Base-by-base conservation (phyloP, 2,329 filamentous ascomycete species). In the Nectriaceae sp. region DNA sequence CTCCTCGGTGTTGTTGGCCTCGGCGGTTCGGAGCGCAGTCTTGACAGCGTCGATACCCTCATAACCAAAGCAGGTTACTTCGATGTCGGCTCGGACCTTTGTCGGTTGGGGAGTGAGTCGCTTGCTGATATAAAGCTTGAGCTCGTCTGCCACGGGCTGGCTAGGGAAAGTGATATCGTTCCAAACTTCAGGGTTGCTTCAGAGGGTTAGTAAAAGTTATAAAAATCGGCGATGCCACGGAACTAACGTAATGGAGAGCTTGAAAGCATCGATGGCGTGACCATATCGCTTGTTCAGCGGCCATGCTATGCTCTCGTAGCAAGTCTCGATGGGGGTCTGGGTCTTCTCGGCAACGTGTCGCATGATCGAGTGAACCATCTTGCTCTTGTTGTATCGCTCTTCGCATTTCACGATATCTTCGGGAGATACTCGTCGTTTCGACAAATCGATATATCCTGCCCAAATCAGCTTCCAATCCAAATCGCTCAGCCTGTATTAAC, bases 371-470 rank as follows among this genome's bases (percentile, higher is more conserved):
- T 99, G 94, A 35, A 97, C 94, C 80, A 96, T 95, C 80, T 99
- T 99, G 79, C 90, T 90, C 86, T 99, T 99, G 84, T 99, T 99
- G 82, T 97, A 99, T 63, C 94, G 85, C 78, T 99, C 94, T 71
- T 99, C 94, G 71, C 95, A 99, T 78, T 97, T 97, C 63, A 96
- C 81, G 56, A 97, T 94, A 77, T 99, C 94, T 72, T 99, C 94
- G 38, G 94, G 89, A 37, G 92, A 97, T 51, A 99, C 94, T 77
- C 94, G 88, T 69, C 94, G 92, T 81, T 99, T 99, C 55, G 91
- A 96, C 70, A 99, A 78, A 87, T 99, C 94, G 66, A 99, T 99
- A 70, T 99, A 99, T 55, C 91, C 71, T 74, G 53, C 35, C 37
- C 36, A 40, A 18, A 47, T 63, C 53, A 65, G 53, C 54, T 31